A percentile compares a stretch with the other conserved stretches of the same genome.
Conservation (phyloP, 1,284 basidiomycete genomes). For the Cutaneotrichosporon arboriforme region DNA sequence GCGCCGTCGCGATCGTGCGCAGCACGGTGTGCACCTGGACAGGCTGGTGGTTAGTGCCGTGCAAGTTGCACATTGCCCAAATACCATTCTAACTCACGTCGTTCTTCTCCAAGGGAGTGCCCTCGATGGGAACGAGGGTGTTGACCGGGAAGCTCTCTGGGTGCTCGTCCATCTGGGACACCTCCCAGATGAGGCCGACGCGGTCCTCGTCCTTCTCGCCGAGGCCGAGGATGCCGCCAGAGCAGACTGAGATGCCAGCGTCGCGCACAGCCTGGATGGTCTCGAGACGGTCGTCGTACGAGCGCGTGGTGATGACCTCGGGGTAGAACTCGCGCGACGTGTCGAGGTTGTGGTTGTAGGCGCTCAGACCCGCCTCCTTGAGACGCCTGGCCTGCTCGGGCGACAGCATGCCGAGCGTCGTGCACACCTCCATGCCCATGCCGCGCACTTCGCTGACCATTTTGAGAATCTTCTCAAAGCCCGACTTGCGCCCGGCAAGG, state of each 20-base stretch:
- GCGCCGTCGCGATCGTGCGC: slow-evolving; percentile 90
- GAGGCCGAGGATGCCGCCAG: slow-evolving; percentile 90
- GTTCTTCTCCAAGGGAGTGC: slow-evolving; percentile 57
- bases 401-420: slow-evolving; percentile 92
- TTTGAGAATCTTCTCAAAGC: slow-evolving; percentile 85
- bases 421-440: slow-evolving; percentile 97
- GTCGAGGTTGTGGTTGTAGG: slow-evolving; percentile 96
- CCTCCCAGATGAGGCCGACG: slow-evolving; percentile 90
- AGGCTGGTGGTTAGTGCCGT: slow-evolving; percentile 62
- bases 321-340: slow-evolving; percentile 97
- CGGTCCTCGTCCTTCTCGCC: slow-evolving; percentile 88
- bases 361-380: slow-evolving; percentile 92
- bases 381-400: slow-evolving; percentile 88
- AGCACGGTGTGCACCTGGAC: slow-evolving; percentile 77
- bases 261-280: slow-evolving; percentile 87
- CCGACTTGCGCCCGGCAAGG: slow-evolving; percentile 84
- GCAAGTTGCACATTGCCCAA: too few relatives aligned
- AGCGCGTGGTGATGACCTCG: slow-evolving; percentile 87
- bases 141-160: slow-evolving; percentile 99
- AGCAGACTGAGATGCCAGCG: slow-evolving; percentile 95
- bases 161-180: slow-evolving; percentile 71
- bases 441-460: slow-evolving; percentile 82
- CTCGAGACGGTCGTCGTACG: slow-evolving; percentile 86
- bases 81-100: slow-evolving; percentile 50
- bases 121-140: slow-evolving; percentile 66